Evolutionary conservation across 495 filamentous ascomycete genomes (phyloP).

Genomic region (Elasticomyces elasticus): DNA sequence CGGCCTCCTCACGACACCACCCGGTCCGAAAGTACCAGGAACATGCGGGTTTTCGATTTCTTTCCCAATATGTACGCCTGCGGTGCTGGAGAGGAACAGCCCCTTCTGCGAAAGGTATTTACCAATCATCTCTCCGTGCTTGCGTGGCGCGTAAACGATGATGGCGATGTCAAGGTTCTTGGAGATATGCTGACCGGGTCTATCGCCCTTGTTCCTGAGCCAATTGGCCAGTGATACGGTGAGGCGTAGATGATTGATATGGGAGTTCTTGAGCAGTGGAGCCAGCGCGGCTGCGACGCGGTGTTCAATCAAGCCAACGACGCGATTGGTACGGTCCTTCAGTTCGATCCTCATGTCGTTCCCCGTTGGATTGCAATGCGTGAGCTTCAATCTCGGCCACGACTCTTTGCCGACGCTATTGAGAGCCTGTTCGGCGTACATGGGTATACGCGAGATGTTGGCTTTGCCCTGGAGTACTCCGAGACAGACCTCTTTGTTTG

Average conservation of each 20-base stretch:
- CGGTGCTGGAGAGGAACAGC: conserved; percentile 46
- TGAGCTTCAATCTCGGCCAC: conserved; percentile 8
- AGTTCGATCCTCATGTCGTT: conserved; percentile 9
- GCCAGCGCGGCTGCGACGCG: conserved; percentile 4
- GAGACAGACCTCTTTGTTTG: conserved; percentile 67
- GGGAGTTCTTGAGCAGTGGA: conserved; percentile 2
- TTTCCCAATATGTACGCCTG: conserved; percentile 4
- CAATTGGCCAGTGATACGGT: conserved; percentile 56
- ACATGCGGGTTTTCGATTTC: conserved; percentile 51
- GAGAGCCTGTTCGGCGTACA: background rate
- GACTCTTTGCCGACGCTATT: background rate
- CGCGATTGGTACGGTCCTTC: background rate
- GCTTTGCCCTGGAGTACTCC: conserved; percentile 39
- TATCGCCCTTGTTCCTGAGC: conserved; percentile 45
- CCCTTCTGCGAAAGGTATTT: conserved; percentile 52
- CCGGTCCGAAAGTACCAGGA: conserved; percentile 30
- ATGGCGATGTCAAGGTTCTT: conserved; percentile 49
- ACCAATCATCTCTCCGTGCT: conserved; percentile 52
- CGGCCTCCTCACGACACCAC: background rate
- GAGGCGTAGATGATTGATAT: conserved; percentile 46
- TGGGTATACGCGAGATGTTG: conserved; percentile 5
- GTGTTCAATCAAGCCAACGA: background rate
- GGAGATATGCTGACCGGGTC: conserved; percentile 45
- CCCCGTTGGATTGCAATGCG: background rate
- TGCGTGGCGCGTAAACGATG: conserved; percentile 70